Percentiles rank a stretch among this genome's conserved stretches.
Evolutionary conservation across 371 early-diverging fungal genomes (phyloP).

Genomic region (Coemansia sp.): DNA sequence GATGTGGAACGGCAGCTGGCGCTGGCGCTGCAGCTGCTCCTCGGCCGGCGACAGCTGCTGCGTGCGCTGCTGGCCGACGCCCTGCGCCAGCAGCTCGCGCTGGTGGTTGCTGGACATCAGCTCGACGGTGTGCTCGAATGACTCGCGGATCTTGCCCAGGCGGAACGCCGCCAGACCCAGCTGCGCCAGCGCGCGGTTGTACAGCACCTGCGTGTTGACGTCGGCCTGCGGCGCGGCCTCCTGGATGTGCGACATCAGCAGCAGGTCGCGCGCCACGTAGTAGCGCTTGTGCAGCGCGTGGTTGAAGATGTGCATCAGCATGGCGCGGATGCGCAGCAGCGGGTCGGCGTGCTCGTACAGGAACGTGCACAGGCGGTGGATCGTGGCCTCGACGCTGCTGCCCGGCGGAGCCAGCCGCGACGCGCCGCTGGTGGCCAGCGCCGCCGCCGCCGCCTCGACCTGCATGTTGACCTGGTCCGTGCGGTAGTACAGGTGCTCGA

Average conservation of each 20-base stretch:
- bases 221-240: constrained; percentile 91
- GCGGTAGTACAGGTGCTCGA: constrained; percentile 97
- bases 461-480: constrained; percentile 58
- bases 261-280: constrained; percentile 91
- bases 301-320: constrained; percentile 96
- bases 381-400: constrained; percentile 62
- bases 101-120: constrained; percentile 83
- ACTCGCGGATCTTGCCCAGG: constrained; percentile 85
- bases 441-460: constrained; percentile 51
- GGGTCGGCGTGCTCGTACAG: constrained; percentile 85
- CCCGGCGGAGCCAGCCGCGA: constrained; percentile 49
- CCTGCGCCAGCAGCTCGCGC: constrained; percentile 95
- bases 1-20: constrained; percentile 98
- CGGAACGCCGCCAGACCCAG: constrained; percentile 97
- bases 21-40: constrained; percentile 88
- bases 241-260: constrained; percentile 97
- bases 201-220: constrained; percentile 89
- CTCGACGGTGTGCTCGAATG: constrained; percentile 85
- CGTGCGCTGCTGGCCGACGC: constrained; percentile 75
- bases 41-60: constrained; percentile 76
- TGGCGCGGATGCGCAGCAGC: constrained; percentile 89
- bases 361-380: constrained; percentile 79
- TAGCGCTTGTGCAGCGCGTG: constrained; percentile 94
- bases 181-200: constrained; percentile 95
- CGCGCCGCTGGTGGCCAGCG: constrained; percentile 43